Percentiles rank a stretch among this genome's conserved stretches.
Evolutionary conservation across 202 grass and related monocot species (phyloP).

Genomic region (Saccharum hybrid): DNA sequence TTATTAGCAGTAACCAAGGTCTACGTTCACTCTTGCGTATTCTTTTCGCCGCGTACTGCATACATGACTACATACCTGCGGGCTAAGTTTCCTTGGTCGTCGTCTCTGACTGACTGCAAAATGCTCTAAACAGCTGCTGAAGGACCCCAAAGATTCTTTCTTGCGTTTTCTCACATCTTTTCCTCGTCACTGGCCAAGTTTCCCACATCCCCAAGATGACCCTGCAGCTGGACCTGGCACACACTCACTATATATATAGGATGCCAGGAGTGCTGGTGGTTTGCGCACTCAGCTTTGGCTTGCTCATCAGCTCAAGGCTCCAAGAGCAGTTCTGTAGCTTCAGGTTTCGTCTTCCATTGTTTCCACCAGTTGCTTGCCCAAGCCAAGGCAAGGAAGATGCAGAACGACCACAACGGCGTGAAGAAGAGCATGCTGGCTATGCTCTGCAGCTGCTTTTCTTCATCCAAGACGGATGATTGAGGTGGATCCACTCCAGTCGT

Average conservation of each 20-base stretch:
- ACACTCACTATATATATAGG: background rate
- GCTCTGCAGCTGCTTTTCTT: conserved; percentile 40
- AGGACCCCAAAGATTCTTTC: background rate
- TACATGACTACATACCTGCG: no score
- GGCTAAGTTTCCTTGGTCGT: no score
- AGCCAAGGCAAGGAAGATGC: background rate
- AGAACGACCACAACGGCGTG: conserved; percentile 25
- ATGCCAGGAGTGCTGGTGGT: background rate
- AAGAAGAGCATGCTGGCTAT: conserved; percentile 37
- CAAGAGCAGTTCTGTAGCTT: background rate
- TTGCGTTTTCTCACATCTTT: background rate
- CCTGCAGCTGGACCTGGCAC: background rate
- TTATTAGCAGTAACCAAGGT: no score
- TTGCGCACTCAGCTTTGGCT: background rate
- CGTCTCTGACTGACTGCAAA: no score
- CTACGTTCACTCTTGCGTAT: no score
- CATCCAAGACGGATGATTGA: conserved; percentile 21
- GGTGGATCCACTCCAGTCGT: background rate
- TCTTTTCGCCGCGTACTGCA: no score
- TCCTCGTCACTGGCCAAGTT: background rate
- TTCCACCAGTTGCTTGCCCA: background rate
- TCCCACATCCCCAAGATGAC: background rate
- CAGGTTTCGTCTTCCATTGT: background rate
- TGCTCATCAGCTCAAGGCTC: background rate
- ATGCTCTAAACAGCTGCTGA: background rate